Evolutionary conservation across 106 monocot species (phyloP).

Genomic region (Dendrobium officinale): DNA sequence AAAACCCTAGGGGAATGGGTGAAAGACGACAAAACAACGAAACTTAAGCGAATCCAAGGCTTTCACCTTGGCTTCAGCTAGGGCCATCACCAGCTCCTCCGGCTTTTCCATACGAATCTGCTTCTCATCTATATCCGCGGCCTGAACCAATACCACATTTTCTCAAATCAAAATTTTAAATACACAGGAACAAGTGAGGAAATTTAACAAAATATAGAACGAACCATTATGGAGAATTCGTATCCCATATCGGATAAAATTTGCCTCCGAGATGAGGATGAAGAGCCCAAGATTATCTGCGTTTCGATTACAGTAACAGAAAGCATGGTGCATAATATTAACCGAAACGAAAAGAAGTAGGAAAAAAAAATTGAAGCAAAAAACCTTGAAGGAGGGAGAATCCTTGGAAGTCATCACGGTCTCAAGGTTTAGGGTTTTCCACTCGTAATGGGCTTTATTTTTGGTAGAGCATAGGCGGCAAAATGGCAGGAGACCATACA

Average conservation of each 20-base stretch:
- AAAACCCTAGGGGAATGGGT: background rate
- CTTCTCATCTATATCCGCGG: slow-evolving; percentile 74
- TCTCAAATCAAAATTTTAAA: background rate
- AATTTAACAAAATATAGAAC: background rate
- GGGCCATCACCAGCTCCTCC: slow-evolving; percentile 62
- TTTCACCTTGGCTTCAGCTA: slow-evolving; percentile 59
- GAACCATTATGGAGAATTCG: slow-evolving; percentile 60
- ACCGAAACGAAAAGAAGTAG: background rate
- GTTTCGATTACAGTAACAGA: background rate
- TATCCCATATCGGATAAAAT: slow-evolving; percentile 78
- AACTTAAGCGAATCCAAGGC: background rate
- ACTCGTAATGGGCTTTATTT: no score
- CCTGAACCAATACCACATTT: slow-evolving; percentile 19
- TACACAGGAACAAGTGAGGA: background rate
- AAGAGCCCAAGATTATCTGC: slow-evolving; percentile 78
- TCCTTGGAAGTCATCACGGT: background rate
- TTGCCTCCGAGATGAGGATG: slow-evolving; percentile 46
- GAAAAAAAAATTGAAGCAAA: slow-evolving; percentile 7
- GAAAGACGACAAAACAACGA: background rate
- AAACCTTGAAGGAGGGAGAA: slow-evolving; percentile 15
- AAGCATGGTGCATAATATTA: background rate
- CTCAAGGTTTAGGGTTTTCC: no score
- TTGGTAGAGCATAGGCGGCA: no score
- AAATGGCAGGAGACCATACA: no score
- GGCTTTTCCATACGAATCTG: slow-evolving; percentile 48